These are phyloP conservation scores for Exobasidium rhododendri DNA, from an alignment of 1,284 basidiomycete genomes.

Conservation along the genomic window DNA sequence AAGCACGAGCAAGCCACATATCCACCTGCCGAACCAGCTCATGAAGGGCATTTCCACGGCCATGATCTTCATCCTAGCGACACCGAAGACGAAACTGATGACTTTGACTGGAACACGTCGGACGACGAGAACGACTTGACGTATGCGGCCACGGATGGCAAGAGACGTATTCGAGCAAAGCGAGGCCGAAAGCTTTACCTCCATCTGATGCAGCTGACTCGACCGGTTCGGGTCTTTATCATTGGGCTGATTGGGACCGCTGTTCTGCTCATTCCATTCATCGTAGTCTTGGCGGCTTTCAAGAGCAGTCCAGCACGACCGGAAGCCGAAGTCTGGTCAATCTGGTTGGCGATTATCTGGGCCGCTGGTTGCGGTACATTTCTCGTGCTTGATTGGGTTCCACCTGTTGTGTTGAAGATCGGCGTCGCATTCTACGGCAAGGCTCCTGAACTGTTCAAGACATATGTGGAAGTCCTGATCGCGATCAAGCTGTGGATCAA, in stretches of 20 bases:
- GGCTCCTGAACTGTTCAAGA: slow-evolving; percentile 40
- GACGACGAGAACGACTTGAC: slow-evolving; percentile 32
- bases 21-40: background rate
- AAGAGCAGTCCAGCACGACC: slow-evolving; percentile 24
- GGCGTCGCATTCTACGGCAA: slow-evolving; percentile 44
- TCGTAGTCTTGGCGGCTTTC: slow-evolving; percentile 39
- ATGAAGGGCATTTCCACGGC: background rate
- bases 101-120: slow-evolving; percentile 49
- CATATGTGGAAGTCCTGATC: slow-evolving; percentile 42
- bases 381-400: slow-evolving; percentile 42
- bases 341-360: slow-evolving; percentile 52
- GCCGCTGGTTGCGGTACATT: slow-evolving; percentile 46
- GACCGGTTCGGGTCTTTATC: slow-evolving; percentile 45
- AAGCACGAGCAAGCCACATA: background rate
- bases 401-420: slow-evolving; percentile 31
- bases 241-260: slow-evolving; percentile 40
- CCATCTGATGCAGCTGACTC: slow-evolving; percentile 37
- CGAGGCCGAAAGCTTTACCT: slow-evolving; percentile 43
- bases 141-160: slow-evolving; percentile 17
- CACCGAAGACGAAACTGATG: slow-evolving; percentile 38
- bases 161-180: slow-evolving; percentile 29
- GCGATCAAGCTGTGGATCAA: slow-evolving; percentile 42
- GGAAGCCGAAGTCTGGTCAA: slow-evolving; percentile 43
- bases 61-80: background rate
- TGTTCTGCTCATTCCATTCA: slow-evolving; percentile 43